phyloP scores from a whole-genome alignment of 2,329 filamentous ascomycete species.

The Diaporthe ilicicola region DNA sequence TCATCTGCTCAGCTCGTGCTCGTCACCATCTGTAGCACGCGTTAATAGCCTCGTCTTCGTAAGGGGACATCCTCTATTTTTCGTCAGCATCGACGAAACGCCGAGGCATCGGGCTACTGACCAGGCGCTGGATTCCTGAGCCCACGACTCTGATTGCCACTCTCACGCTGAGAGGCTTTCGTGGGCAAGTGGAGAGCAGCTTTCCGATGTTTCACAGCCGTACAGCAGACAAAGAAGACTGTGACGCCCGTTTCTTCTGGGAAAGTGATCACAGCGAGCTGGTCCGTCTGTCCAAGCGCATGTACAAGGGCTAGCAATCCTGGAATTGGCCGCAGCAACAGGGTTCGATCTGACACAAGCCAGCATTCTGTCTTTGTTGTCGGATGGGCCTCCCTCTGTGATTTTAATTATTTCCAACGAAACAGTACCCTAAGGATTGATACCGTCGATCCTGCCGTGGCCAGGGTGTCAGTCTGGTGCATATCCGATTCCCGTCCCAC shows the following conservation, averaged over 20 bases:
- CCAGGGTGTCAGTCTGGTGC: slow-evolving; percentile 28
- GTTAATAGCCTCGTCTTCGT: not conserved
- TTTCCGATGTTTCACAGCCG: slow-evolving; percentile 45
- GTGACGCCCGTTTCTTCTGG: slow-evolving; percentile 35
- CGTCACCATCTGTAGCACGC: not conserved
- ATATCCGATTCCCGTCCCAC: slow-evolving; percentile 30
- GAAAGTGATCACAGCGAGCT: slow-evolving; percentile 24
- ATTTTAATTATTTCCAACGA: slow-evolving; percentile 19
- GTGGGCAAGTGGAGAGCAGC: slow-evolving; percentile 39
- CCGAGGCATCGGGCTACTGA: not conserved
- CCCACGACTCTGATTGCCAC: slow-evolving; percentile 30
- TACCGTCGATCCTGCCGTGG: slow-evolving; percentile 18
- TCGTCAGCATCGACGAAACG: not conserved
- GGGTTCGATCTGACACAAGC: slow-evolving; percentile 22
- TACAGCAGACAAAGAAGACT: slow-evolving; percentile 43
- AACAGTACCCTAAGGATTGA: not conserved
- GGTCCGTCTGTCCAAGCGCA: slow-evolving; percentile 18
- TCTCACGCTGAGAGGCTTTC: slow-evolving; percentile 11
- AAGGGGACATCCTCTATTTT: not conserved
- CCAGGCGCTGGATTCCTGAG: not conserved
- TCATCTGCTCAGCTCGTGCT: not conserved
- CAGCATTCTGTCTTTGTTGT: slow-evolving; percentile 25
- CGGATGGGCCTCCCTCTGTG: slow-evolving; percentile 20
- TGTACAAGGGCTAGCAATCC: slow-evolving; percentile 14
- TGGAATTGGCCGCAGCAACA: slow-evolving; percentile 16